Base-by-base conservation (phyloP, 305 asterid species). In the Euphrasia arctica region DNA sequence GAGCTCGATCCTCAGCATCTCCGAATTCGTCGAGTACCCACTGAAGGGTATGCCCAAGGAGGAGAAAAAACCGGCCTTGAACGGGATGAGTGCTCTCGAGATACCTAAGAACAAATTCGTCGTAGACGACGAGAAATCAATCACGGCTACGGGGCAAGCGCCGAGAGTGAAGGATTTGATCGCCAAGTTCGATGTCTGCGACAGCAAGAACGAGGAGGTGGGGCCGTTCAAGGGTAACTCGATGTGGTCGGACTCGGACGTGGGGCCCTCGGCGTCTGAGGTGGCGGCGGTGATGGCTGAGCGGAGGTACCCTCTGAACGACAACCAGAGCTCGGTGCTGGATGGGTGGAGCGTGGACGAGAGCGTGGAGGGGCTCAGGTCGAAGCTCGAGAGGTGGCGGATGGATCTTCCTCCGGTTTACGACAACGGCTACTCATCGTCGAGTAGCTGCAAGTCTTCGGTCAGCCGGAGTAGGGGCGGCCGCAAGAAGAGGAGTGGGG, bases 291-390 rank as follows among this genome's bases (percentile, higher is more conserved):
- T 80, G 3, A 63, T 85, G 74, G 90, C 90, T 0, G 81, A 79
- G 47, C 80, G 73, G 58, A 73, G 72, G 41, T 84, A 86, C 58
- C 89, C 90, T 0, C 36, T 81, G 49, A 81, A 80, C 0, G 93
- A 82, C 63, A 83, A 83, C 5, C 68, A 79, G 48, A 88, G 95
- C 76, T 91, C 96, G 0, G 93, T 90, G 6, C 61, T 88, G 80
- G 90, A 84, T 18, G 96, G 97, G 48, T 90, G 97, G 97, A 88
- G 97, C 78, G 36, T 84, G 82, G 86, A 91, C 36, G 97, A 91
- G 62, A 86, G 96, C 54, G 86, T 78, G 0, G 96, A 91, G 66
- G 96, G 95, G 71, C 93, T 91, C 5, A 75, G 79, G 59, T 88
- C 97, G 9, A 91, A 88, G 78, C 88, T 91, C 6, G 93, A 88